These are phyloP conservation scores for Trypanosomatidae sp. DNA, from an alignment of 208 protist genomes.

Conservation along the genomic window DNA sequence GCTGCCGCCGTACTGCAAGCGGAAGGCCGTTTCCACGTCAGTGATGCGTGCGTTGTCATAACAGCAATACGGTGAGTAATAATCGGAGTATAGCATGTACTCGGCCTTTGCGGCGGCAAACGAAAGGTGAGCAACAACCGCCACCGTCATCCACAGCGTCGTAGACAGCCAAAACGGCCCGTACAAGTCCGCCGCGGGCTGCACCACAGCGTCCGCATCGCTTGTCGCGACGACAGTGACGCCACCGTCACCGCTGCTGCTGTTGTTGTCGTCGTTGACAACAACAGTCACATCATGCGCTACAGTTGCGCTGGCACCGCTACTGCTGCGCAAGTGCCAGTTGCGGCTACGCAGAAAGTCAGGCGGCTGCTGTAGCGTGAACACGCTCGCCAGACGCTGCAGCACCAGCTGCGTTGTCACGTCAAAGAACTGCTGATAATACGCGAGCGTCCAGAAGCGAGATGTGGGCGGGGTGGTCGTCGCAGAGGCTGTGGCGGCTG, in stretches of 20 bases:
- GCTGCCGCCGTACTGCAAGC: conserved; percentile 26
- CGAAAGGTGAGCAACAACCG: too few species aligned
- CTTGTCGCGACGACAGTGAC: background rate
- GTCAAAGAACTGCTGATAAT: conserved; percentile 88
- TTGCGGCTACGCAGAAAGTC: conserved; percentile 74
- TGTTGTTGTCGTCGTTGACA: background rate
- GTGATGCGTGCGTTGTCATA: too few species aligned
- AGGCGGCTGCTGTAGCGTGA: conserved; percentile 55
- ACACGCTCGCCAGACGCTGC: conserved; percentile 46
- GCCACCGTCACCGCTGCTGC: conserved; percentile 1
- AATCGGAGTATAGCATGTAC: conserved; percentile 10
- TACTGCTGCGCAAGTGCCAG: conserved; percentile 38
- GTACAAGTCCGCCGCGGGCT: conserved; percentile 71
- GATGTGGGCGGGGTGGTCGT: conserved; percentile 10
- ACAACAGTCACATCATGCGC: background rate
- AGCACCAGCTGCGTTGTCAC: conserved; percentile 74
- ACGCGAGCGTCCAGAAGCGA: conserved; percentile 72
- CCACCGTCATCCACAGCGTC: conserved; percentile 81
- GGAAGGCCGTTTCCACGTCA: too few species aligned
- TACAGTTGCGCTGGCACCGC: background rate
- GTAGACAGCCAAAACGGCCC: conserved; percentile 87
- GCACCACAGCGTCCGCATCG: conserved; percentile 6
- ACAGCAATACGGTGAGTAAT: background rate
- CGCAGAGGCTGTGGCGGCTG: conserved; percentile 1
- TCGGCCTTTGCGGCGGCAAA: too few species aligned